phyloP scores from a whole-genome alignment of 805 yeast species.

The Blastobotrys parvus region DNA sequence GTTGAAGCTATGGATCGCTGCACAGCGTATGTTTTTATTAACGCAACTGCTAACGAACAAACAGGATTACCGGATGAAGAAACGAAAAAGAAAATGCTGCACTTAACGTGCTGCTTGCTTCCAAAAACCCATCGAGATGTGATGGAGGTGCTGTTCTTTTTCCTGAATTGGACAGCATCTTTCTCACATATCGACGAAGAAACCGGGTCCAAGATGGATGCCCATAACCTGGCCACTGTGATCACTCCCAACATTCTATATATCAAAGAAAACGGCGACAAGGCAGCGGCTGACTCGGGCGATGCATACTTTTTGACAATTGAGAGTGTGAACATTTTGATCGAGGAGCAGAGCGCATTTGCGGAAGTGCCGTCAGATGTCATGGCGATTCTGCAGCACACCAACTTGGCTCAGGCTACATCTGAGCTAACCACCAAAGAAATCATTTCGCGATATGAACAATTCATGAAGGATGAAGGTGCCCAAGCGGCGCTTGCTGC shows the following conservation, averaged over 20 bases:
- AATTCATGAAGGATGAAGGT: slow-evolving; percentile 8
- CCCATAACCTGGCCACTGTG: slow-evolving; percentile 91
- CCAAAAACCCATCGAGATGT: slow-evolving; percentile 79
- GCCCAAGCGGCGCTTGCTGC: slow-evolving; percentile 1
- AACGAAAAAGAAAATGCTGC: slow-evolving; percentile 46
- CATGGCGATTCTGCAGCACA: slow-evolving; percentile 39
- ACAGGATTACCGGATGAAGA: slow-evolving; percentile 32
- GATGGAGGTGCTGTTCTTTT: slow-evolving; percentile 75
- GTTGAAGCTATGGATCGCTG: slow-evolving; percentile 68
- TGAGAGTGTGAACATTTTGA: slow-evolving; percentile 78
- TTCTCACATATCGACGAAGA: slow-evolving; percentile 90
- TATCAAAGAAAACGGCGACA: slow-evolving; percentile 30
- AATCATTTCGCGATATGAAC: slow-evolving; percentile 17
- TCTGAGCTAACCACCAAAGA: slow-evolving; percentile 24
- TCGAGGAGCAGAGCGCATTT: slow-evolving; percentile 72
- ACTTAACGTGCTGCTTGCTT: slow-evolving; percentile 61
- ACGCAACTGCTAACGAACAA: slow-evolving; percentile 4
- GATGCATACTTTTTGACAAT: slow-evolving; percentile 71
- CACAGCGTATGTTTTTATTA: slow-evolving; percentile 20
- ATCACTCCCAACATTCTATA: slow-evolving; percentile 86
- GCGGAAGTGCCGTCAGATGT: slow-evolving; percentile 68
- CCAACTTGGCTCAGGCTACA: slow-evolving; percentile 24
- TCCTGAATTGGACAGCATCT: slow-evolving; percentile 92
- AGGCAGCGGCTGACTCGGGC: slow-evolving; percentile 16
- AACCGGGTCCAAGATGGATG: slow-evolving; percentile 90